Evolutionary conservation across 352 stramenopile species (phyloP), one percentile per base, ranked within the genome.

Genomic region (Globisporangium canariense): DNA sequence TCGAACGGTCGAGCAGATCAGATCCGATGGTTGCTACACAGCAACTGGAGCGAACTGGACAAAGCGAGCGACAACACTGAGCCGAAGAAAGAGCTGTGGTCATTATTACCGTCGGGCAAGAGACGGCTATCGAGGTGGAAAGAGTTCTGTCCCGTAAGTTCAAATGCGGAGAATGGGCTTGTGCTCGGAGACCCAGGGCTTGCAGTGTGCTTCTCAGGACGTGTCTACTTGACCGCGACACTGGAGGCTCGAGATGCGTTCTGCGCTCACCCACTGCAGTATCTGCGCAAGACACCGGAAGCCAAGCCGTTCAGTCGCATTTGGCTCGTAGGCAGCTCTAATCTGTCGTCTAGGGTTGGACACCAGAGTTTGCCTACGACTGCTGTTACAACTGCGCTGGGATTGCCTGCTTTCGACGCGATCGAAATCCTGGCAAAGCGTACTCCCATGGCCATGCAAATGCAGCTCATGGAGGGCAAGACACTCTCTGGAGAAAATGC

Each of bases 101-200:
- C 40, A 13, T 52, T 49, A 1, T 28, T 65, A 13, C 64, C 49
- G n/a, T 46, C 34, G 11, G 22, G 47, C 51, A 57, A 43, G 34
- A 67, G 74, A 0, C 28, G 38, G 28, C 59, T 92, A 2, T 88
- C 81, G 1, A 79, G 69, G 0, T 93, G 83, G 83, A 72, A 69
- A 9, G 73, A 89, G 46, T 93, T 86, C 65, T 93, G 83, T 50
- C 65, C 80, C 10, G 83, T 91, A 2, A 60, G 70, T 14, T 86
- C 77, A 1, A 70, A 47, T 40, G 61, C 52, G 11, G 62, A 60
- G 13, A 63, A 66, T 0, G 62, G 58, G 4, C 56, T 85, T 2
- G 56, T 70, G 10, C 47, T 74, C 3, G 83, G 83, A 1, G 69
- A 77, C 55, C 78, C 81, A 5, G 53, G 61, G 18, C 82, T 71